Evolutionary conservation across 1,139 yeast genomes (phyloP).

Genomic region (Diutina siamensis): DNA sequence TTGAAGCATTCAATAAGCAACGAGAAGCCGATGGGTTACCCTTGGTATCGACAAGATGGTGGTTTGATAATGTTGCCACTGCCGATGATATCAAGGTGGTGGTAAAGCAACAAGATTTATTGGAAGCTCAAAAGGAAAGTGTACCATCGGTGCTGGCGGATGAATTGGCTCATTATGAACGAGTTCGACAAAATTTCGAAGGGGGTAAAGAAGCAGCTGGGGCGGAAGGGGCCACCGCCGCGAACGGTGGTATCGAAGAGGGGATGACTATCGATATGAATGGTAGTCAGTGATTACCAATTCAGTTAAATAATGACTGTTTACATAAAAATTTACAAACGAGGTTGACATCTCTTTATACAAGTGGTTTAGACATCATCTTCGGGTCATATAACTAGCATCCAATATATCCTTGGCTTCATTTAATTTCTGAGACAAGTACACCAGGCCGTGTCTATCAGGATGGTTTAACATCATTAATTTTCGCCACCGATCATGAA

Average conservation of each 20-base stretch:
- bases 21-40: constrained; percentile 18
- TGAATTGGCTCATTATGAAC: constrained; percentile 70
- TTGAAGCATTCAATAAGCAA: constrained; percentile 37
- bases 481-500: constrained; percentile 46
- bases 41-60: constrained; percentile 59
- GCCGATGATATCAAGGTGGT: constrained; percentile 55
- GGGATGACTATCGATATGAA: constrained; percentile 2
- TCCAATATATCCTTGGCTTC: constrained; percentile 63
- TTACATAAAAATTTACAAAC: too few relatives aligned
- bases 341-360: too few relatives aligned
- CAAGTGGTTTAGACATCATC: not conserved
- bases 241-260: not conserved
- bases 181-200: constrained; percentile 72
- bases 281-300: not conserved
- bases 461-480: constrained; percentile 67
- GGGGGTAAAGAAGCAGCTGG: constrained; percentile 22
- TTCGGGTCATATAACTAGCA: constrained; percentile 30
- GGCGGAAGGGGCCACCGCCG: not conserved
- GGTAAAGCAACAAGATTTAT: constrained; percentile 64
- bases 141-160: constrained; percentile 82
- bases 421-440: constrained; percentile 61
- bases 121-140: constrained; percentile 58
- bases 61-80: constrained; percentile 82
- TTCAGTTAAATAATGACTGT: not conserved
- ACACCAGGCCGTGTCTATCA: constrained; percentile 65